phyloP scores from a whole-genome alignment of 2,329 filamentous ascomycete genomes.

The Harringtonia aguacate region DNA sequence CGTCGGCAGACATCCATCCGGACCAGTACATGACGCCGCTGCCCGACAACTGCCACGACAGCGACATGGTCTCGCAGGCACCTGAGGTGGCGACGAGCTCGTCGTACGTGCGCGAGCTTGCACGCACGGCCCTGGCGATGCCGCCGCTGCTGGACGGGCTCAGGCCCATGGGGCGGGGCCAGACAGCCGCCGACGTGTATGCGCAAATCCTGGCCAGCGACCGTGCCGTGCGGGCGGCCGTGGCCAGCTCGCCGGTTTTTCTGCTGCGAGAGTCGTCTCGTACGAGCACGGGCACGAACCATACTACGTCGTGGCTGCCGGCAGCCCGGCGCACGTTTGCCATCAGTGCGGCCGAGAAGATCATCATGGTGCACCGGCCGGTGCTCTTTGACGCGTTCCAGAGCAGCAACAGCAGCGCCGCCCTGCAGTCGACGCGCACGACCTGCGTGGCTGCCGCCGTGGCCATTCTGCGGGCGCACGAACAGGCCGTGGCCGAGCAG shows the following conservation, averaged over 20 bases:
- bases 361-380: conserved; percentile 26
- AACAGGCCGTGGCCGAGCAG: conserved; percentile 7
- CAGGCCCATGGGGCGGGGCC: conserved; percentile 18
- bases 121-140: conserved; percentile 19
- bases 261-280: conserved; percentile 15
- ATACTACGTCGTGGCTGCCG: conserved; percentile 17
- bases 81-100: conserved; percentile 8
- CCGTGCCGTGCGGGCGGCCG: conserved; percentile 19
- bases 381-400: conserved; percentile 20
- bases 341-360: conserved; percentile 25
- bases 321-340: conserved; percentile 22
- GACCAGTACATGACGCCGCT: conserved; percentile 20
- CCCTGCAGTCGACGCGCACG: conserved; percentile 17
- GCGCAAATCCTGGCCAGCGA: conserved; percentile 19
- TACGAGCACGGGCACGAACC: conserved; percentile 1
- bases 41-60: conserved; percentile 21
- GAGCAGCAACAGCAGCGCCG: too few relatives aligned
- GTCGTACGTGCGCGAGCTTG: conserved; percentile 17
- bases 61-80: conserved; percentile 13
- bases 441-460: conserved; percentile 23
- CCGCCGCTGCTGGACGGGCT: conserved; percentile 19
- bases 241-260: conserved; percentile 19
- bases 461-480: conserved; percentile 19
- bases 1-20: conserved; percentile 15
- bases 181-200: conserved; percentile 18